Evolutionary conservation across 2,329 filamentous ascomycete genomes (phyloP), one percentile per base, ranked within the genome.

Genomic region (Pseudocercospora ulei): DNA sequence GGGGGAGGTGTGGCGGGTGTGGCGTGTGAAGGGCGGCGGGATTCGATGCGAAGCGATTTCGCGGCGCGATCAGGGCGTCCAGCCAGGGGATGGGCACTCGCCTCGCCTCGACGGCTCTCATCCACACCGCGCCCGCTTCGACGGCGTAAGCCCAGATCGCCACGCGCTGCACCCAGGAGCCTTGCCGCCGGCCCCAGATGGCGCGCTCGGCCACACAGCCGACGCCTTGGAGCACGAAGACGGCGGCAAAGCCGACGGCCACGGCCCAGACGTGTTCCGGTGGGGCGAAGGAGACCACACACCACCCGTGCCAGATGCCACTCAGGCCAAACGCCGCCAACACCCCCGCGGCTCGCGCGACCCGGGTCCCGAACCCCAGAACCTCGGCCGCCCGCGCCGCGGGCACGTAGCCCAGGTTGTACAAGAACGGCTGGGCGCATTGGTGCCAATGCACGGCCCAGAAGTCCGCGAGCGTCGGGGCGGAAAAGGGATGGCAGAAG

Each of bases 381-480:
- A 22, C 17, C 7, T 14, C 14, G 7, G 28, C 36, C 14, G 36
- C 4, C 7, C 5, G 17, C 9, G 24, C 18, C 4, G 41, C 31
- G 9, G 41, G 41, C 17, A 19, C 9, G 7, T 36, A 43, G 1
- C 30, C 41, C 18, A 43, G 7, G 5, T 25, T 25, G 6, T 30
- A 30, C 13, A 43, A 20, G 19, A 37, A 43, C 8, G 23, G 31
- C 30, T 39, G 36, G 11, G 41, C 41, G 6, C 25, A 35, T 13
- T 43, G 41, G 33, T 43, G 41, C 41, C 41, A 43, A 7, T 35
- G 36, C 4, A 43, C 30, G 5, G 13, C 13, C 41, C 41, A 43
- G 24, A 39, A 39, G 1, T 36, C 36, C 2, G 11, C 6, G 5
- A 43, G 28, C 4, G 35, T 31, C 7, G 23, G 7, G 3, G 36